These are phyloP conservation scores for Penicillium capsulatum DNA, from an alignment of 2,329 filamentous ascomycete genomes.

Conservation along the genomic window DNA sequence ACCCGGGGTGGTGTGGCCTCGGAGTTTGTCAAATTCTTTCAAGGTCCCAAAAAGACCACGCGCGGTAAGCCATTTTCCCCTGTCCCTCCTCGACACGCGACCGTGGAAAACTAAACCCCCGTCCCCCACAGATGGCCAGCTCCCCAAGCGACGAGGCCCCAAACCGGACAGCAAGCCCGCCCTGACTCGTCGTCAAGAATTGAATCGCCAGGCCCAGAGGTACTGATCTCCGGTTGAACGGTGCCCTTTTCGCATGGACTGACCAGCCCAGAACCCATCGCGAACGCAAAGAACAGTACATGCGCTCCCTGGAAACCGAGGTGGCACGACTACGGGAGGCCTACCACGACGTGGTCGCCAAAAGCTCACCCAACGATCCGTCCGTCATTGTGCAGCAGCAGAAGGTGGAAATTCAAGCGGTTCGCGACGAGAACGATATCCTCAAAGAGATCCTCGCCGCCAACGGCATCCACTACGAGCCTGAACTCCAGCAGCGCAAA, in stretches of 20 bases:
- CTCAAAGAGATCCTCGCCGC: conserved; percentile 60
- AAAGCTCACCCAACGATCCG: conserved; percentile 32
- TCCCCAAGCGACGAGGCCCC: conserved; percentile 83
- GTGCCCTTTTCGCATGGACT: conserved; percentile 6
- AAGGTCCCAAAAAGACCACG: conserved; percentile 66
- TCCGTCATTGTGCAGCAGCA: conserved; percentile 54
- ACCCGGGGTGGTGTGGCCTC: conserved; percentile 21
- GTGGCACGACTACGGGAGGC: conserved; percentile 78
- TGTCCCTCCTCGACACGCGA: neutral
- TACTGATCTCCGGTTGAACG: conserved; percentile 39
- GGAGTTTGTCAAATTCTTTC: conserved; percentile 52
- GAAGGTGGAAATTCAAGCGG: conserved; percentile 67
- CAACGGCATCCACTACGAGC: conserved; percentile 57
- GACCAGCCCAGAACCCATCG: conserved; percentile 71
- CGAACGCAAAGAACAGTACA: conserved; percentile 93
- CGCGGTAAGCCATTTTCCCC: conserved; percentile 54
- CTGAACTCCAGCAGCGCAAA: conserved; percentile 41
- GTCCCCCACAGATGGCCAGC: conserved; percentile 65
- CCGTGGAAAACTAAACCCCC: conserved; percentile 11
- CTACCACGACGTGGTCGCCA: conserved; percentile 62
- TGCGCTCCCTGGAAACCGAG: conserved; percentile 88
- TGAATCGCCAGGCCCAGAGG: conserved; percentile 95
- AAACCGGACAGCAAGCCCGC: conserved; percentile 97
- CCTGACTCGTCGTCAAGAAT: conserved; percentile 82
- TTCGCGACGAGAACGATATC: conserved; percentile 74